Base-by-base conservation (phyloP, 1,284 basidiomycete genomes). In the Xerocomus nothofagi region DNA sequence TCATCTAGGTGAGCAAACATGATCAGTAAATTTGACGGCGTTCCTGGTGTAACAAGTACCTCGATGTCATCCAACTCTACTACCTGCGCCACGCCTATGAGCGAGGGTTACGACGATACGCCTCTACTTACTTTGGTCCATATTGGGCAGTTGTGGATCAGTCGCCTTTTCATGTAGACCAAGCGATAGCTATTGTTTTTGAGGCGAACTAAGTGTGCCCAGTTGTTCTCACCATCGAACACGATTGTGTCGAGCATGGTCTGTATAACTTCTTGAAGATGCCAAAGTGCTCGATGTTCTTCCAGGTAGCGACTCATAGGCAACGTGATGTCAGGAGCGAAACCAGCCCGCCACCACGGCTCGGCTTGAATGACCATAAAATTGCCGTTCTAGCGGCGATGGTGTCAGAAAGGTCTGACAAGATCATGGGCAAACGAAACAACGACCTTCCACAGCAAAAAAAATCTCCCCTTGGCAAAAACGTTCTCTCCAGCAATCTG, bases 301-400 rank as follows among this genome's bases (percentile, higher is more conserved):
- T 59, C 58, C 15, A 49, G 0, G 20, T 49, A 57, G 10, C 36
- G 23, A 0, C 11, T 15, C 21, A 4, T 7, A 6, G 34, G n/a
- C 11, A 31, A 8, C 15, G 24, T 5, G 11, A 8, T 1, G 17
- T 49, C 27, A 9, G 49, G 40, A 15, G 36, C 29, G 26, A 51
- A 23, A 4, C 47, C 57, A 6, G 59, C 51, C 37, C 58, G 60
- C 36, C 54, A 55, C 46, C 59, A 61, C 6, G 63, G 61, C 53
- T 68, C 65, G 1, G 68, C 70, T 62, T 78, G 73, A n/a, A 77
- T 66, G 30, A 70, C 64, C 31, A 77, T 59, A 45, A 67, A 65
- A 31, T 69, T 58, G 2, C 69, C 62, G 47, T 75, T 57, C 58
- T 68, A 60, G 18, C 15, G 18, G 24, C 9, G 20, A 23, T 17